Conservation (phyloP, 257 asterid genomes). For the Orobanche coerulescens region DNA sequence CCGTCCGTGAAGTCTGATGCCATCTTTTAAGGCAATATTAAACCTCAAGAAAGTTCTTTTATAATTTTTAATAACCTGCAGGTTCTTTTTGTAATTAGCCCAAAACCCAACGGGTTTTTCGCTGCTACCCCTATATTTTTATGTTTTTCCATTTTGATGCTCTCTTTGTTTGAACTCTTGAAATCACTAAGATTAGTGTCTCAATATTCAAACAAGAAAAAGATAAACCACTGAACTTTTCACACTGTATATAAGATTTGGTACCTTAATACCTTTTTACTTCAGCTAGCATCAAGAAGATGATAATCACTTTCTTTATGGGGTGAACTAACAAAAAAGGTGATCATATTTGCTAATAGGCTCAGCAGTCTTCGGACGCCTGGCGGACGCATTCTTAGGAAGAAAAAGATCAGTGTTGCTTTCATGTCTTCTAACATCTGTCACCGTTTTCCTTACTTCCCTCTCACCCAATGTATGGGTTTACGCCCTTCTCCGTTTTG, state of each 20-base stretch:
- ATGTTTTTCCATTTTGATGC: neutral
- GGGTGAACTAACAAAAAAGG: neutral
- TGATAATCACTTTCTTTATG: neutral
- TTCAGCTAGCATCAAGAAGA: neutral
- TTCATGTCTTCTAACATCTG: slow-evolving; percentile 47
- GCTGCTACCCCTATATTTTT: no score
- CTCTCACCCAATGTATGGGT: slow-evolving; percentile 54
- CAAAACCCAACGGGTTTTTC: no score
- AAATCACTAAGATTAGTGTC: neutral
- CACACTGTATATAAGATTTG: neutral
- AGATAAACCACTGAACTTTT: neutral
- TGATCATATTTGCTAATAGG: slow-evolving; percentile 25
- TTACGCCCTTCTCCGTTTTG: slow-evolving; percentile 43
- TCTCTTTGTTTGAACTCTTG: neutral
- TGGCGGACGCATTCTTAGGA: slow-evolving; percentile 43
- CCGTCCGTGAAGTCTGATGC: no score
- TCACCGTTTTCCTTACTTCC: slow-evolving; percentile 43
- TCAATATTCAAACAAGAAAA: neutral
- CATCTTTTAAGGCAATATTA: no score
- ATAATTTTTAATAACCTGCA: no score
- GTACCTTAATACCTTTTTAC: neutral
- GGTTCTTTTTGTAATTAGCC: no score
- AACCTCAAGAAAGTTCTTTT: no score
- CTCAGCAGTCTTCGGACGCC: slow-evolving; percentile 37
- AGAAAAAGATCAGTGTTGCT: slow-evolving; percentile 40